Percentiles rank a stretch among this genome's conserved stretches.
phyloP scores from a whole-genome alignment of 2,329 filamentous ascomycete species.

The Chaetomiaceae sp. region DNA sequence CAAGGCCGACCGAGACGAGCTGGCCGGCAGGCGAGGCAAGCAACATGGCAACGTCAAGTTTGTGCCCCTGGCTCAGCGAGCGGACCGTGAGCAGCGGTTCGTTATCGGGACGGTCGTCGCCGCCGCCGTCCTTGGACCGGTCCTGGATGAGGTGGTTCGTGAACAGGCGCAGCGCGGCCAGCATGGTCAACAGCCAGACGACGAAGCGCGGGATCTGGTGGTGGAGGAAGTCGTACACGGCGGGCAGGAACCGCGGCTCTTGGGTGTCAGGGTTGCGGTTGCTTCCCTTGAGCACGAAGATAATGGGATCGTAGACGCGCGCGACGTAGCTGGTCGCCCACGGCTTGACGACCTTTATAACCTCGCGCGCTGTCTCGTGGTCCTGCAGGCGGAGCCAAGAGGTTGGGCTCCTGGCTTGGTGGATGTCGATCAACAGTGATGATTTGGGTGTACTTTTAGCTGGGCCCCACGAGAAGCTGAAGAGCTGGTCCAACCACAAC shows the following conservation, averaged over 20 bases:
- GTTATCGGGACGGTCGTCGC: constrained; percentile 43
- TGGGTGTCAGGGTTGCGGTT: constrained; percentile 55
- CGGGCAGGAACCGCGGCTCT: constrained; percentile 49
- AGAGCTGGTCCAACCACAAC: constrained; percentile 33
- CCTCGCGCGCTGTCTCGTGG: constrained; percentile 70
- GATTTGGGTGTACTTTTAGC: constrained; percentile 28
- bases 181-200: constrained; percentile 57
- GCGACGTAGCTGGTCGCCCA: constrained; percentile 67
- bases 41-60: constrained; percentile 65
- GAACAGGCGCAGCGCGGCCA: constrained; percentile 62
- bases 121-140: constrained; percentile 46
- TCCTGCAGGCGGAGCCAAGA: constrained; percentile 76
- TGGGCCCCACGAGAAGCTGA: constrained; percentile 30
- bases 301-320: constrained; percentile 67
- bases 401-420: constrained; percentile 70
- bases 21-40: constrained; percentile 58
- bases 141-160: constrained; percentile 73
- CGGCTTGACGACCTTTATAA: constrained; percentile 73
- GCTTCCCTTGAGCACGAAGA: constrained; percentile 66
- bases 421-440: constrained; percentile 54
- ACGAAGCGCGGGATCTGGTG: constrained; percentile 57
- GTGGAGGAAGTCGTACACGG: constrained; percentile 63
- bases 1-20: constrained; percentile 65
- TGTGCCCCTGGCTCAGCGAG: constrained; percentile 59
- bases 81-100: constrained; percentile 54